Base-by-base conservation (phyloP, 108 stramenopile species). In the Fistulifera solaris region DNA sequence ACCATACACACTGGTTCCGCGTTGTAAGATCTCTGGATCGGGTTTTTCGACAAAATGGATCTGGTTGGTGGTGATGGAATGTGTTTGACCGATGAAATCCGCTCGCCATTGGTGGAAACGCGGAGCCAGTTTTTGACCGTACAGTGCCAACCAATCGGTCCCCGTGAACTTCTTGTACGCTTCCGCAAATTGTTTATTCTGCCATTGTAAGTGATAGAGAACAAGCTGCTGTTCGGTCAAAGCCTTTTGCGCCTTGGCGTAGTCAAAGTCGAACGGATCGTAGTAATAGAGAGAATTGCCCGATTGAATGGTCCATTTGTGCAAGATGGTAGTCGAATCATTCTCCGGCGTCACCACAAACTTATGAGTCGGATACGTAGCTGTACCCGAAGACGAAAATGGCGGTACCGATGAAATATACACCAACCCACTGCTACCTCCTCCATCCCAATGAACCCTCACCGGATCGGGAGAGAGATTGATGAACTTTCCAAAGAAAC, bases 211-310 rank as follows among this genome's bases (percentile, higher is more conserved):
- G 27, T 66, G 58, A 54, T 75, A 81, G 8, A 65, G 53, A 14
- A 70, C 65, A 0, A 54, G 48, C 1, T 72, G 38, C 40, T 69
- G 45, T 6, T 21, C 39, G 35, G 60, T 58, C 31, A 83, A 46
- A 24, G 63, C 68, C 16, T 55, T 38, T 27, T 68, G 43, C 3
- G 79, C 77, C 23, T 71, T 67, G 21, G 66, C 70, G 35, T 73
- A 56, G 27, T 66, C 61, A 24, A 66, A 63, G 3, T 52, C 54
- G 48, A 72, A 70, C 3, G 77, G 80, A 71, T 84, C 82, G 48
- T 87, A 83, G 22, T 55, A 67, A 56, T 81, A 81, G 14, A 87
- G 63, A 6, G 68, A 56, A 27, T 73, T 62, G 15, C 31, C 61
- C 52, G 27, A 14, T 16, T 43, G 18, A 39, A 67, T 56, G 11